These are phyloP conservation scores for Fusarium coicis DNA, from an alignment of 2,329 filamentous ascomycete species.

Conservation along the genomic window DNA sequence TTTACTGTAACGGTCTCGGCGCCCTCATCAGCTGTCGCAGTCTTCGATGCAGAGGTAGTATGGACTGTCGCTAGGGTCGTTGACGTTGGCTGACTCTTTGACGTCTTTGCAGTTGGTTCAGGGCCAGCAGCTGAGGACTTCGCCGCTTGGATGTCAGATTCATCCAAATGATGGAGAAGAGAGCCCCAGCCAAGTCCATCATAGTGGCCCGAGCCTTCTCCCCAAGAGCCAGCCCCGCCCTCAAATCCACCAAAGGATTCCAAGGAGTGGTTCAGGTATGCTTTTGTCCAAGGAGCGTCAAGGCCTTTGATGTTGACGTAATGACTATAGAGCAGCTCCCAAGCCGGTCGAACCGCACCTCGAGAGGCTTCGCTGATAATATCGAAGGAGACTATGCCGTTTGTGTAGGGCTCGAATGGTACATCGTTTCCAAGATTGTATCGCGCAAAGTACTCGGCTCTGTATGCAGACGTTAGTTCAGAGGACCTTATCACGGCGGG, in stretches of 20 bases:
- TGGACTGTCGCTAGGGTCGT: background rate
- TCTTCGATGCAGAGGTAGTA: background rate
- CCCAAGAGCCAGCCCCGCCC: background rate
- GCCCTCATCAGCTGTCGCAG: background rate
- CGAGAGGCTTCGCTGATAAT: conserved; percentile 12
- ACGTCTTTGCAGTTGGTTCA: background rate
- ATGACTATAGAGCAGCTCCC: conserved; percentile 25
- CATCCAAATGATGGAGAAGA: background rate
- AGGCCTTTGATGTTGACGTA: conserved; percentile 27
- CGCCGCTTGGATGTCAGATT: background rate
- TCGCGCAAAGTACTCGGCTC: conserved; percentile 26
- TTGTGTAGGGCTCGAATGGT: conserved; percentile 30
- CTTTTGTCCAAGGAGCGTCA: conserved; percentile 25
- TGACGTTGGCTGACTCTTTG: background rate
- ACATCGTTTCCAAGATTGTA: conserved; percentile 33
- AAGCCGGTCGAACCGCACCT: background rate
- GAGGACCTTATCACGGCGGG: fast-evolving
- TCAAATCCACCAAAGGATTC: background rate
- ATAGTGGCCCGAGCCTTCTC: background rate
- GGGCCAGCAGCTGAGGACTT: background rate
- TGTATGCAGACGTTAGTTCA: background rate
- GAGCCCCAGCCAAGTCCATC: conserved; percentile 7
- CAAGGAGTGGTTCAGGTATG: conserved; percentile 10
- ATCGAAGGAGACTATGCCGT: conserved; percentile 14
- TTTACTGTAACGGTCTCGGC: background rate